A percentile compares a stretch with the other conserved stretches of the same genome.
Conservation (phyloP, 2,329 filamentous ascomycete genomes). For the Diaporthe velutina region DNA sequence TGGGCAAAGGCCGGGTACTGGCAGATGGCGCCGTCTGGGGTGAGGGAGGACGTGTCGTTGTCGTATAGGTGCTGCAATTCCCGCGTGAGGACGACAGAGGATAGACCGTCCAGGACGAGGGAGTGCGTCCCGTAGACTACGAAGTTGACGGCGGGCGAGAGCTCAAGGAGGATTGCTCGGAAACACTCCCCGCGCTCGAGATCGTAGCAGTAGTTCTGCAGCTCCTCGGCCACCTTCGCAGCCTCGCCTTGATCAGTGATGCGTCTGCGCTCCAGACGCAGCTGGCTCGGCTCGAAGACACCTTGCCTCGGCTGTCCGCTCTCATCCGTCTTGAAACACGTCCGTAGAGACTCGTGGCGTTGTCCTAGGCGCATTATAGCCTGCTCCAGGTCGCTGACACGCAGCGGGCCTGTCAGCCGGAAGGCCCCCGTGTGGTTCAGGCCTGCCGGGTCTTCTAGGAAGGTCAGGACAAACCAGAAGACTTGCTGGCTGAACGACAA, state of each 20-base stretch:
- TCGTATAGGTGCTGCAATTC: neutral
- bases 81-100: neutral
- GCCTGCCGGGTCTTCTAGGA: neutral
- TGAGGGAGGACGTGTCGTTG: neutral
- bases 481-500: neutral
- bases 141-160: neutral
- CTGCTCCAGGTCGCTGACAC: neutral
- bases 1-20: neutral
- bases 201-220: slow-evolving; percentile 7
- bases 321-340: neutral
- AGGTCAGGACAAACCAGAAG: slow-evolving; percentile 6
- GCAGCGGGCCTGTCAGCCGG: neutral
- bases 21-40: neutral
- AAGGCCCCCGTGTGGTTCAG: slow-evolving; percentile 11
- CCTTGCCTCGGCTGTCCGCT: slow-evolving; percentile 1
- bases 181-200: slow-evolving; percentile 2
- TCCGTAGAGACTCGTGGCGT: neutral
- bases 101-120: neutral
- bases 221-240: neutral
- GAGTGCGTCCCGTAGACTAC: neutral
- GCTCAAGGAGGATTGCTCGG: neutral
- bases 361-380: neutral
- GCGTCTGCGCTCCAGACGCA: slow-evolving; percentile 4
- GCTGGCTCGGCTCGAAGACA: neutral
- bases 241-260: neutral